These are phyloP conservation scores for Lichtheimia ramosa DNA, from an alignment of 371 early-diverging fungal species.

Conservation along the genomic window DNA sequence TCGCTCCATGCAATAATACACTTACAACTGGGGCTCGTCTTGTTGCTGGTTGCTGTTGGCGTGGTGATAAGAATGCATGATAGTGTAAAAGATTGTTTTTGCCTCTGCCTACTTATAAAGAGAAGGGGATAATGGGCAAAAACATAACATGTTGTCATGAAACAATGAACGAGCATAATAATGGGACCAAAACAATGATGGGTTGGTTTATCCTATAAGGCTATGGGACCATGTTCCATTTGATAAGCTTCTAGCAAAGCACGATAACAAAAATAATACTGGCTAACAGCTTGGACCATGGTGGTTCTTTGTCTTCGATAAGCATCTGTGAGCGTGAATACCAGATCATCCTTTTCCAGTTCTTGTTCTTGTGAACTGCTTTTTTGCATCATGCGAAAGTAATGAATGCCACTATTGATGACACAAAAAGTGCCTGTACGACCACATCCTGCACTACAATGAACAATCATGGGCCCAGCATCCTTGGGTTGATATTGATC, in stretches of 20 bases:
- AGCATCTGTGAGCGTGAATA: slow-evolving; percentile 65
- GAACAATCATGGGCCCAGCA: slow-evolving; percentile 65
- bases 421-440: slow-evolving; percentile 94
- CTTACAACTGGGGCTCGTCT: too few species aligned
- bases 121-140: too few species aligned
- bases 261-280: slow-evolving; percentile 86
- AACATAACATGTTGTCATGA: too few species aligned
- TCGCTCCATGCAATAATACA: too few species aligned
- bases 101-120: too few species aligned
- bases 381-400: slow-evolving; percentile 18
- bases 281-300: slow-evolving; percentile 86
- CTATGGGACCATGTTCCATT: slow-evolving; percentile 8
- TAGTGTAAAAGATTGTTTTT: too few species aligned
- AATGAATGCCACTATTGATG: slow-evolving; percentile 24
- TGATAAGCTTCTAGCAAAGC: slow-evolving; percentile 52
- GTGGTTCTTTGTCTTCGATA: slow-evolving; percentile 81
- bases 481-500: slow-evolving; percentile 25
- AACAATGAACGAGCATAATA: too few species aligned
- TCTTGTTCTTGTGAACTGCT: slow-evolving; percentile 6
- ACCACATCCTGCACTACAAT: slow-evolving; percentile 96
- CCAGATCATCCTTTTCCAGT: slow-evolving; percentile 48
- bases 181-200: too few species aligned
- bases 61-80: too few species aligned
- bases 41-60: too few species aligned
- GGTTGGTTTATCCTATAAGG: neutral